These are phyloP conservation scores for Macrocybe gigantea DNA, from an alignment of 768 basidiomycete species.

Conservation along the genomic window DNA sequence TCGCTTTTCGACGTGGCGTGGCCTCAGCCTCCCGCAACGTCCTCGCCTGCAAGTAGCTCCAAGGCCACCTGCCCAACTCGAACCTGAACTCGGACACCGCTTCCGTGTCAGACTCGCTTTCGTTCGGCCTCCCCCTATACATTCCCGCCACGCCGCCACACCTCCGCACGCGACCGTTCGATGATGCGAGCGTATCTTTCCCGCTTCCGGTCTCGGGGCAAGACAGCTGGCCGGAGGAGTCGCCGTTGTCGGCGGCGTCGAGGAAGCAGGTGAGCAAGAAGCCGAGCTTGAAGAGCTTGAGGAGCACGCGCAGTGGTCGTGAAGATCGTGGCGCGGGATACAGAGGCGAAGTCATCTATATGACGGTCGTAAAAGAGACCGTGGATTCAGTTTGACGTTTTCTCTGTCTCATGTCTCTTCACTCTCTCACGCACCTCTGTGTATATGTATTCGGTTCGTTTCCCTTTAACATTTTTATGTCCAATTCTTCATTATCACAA, in stretches of 20 bases:
- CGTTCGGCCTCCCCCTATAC: slow-evolving; percentile 15
- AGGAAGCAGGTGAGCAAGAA: slow-evolving; percentile 13
- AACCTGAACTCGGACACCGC: slow-evolving; percentile 1
- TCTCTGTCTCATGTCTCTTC: too few relatives aligned
- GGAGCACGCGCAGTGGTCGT: slow-evolving; percentile 16
- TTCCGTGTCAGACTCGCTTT: slow-evolving; percentile 3
- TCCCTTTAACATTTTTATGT: background rate
- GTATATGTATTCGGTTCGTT: slow-evolving; percentile 2
- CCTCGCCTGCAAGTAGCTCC: slow-evolving; percentile 1
- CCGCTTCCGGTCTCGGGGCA: background rate
- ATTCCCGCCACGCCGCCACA: slow-evolving; percentile 13
- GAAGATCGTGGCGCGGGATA: slow-evolving; percentile 16
- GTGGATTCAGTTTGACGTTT: too few relatives aligned
- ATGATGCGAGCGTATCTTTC: slow-evolving; percentile 22
- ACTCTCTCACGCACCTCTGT: too few relatives aligned
- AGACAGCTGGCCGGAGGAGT: too few relatives aligned
- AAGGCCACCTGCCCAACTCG: background rate
- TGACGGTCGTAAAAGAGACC: slow-evolving; percentile 37
- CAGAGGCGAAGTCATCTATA: slow-evolving; percentile 31
- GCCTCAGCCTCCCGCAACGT: slow-evolving; percentile 28
- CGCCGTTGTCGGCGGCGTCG: slow-evolving; percentile 5
- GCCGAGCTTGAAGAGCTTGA: slow-evolving; percentile 21
- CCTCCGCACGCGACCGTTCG: slow-evolving; percentile 22
- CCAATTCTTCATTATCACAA: background rate
- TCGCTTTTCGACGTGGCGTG: slow-evolving; percentile 33